Base-by-base conservation (phyloP, 2,329 filamentous ascomycete species). In the Ophiognomonia clavigignenti-juglandacearum region DNA sequence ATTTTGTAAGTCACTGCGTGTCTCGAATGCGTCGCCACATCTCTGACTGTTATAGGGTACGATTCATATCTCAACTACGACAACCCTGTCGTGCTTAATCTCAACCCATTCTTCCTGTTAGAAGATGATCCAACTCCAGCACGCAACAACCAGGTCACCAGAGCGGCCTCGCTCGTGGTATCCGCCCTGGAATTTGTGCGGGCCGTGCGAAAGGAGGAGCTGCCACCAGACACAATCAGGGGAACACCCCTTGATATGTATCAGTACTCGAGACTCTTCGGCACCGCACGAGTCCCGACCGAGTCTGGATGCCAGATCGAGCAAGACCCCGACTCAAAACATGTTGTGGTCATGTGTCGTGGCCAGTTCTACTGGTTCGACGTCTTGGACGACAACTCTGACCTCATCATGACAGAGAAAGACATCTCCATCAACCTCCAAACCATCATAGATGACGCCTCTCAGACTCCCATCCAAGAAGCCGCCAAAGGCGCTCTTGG, bases 301-400 rank as follows among this genome's bases (percentile, higher is more conserved):
- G 88, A 95, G 24, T 85, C 93, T 61, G 93, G 93, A 5, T 98
- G 93, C 63, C 86, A 96, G 57, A 97, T 98, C 59, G 90, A 91
- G 54, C 91, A 97, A 63, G 91, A 97, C 59, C 87, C 90, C 1
- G 80, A 84, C n/a, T 88, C 92, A 4, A 95, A 90, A 68, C 93
- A 98, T 64, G 75, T 98, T 31, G 86, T 96, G 9, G 89, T 97
- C 36, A 77, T 97, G 68, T 95, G 89, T 61, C 88, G 92, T 54
- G 93, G 93, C 2, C 93, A 98, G 57, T 91, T 97, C 60, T 98
- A 98, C 68, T 97, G 92, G 92, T 98, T 98, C 59, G 93, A 98
- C 64, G 91, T 96, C 2, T 73, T 98, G 16, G 93, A 98, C 57
- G 85, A 92, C 56, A 95, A 96, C 65, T 87, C 87, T 6, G 93